Evolutionary conservation across 169 alveolate genomes (phyloP), one percentile per base, ranked within the genome.

Genomic region (Theileria parva): DNA sequence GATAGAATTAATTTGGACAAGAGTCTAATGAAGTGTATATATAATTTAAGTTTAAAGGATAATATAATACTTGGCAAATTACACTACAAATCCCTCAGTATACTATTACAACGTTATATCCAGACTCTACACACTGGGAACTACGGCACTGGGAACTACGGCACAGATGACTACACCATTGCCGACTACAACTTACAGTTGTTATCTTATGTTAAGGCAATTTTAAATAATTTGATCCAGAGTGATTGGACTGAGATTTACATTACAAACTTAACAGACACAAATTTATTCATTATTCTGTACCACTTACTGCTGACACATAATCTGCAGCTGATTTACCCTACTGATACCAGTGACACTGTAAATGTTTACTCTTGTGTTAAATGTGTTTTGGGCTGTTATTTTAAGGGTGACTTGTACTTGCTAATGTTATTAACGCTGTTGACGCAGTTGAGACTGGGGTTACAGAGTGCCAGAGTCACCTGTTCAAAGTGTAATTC

Each of bases 271-370:
- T 59, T 59, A 57, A 23, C 25, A 59, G 37, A 59, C 37, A 28
- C 13, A 59, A 25, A 28, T 25, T 12, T 59, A 27, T 59, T 59
- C 81, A 34, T 23, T 21, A 13, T 60, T 34, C 57, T 80, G 21
- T 80, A 68, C 69, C 23, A 69, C 67, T 44, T 63, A 12, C 53
- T 77, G 28, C 12, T 37, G 23, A 71, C 53, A 21, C 60, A 4
- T 9, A 70, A 77, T 7, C 44, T 80, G 25, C 80, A 80, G 8
- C 30, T 66, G 44, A 28, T 80, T 44, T 61, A 69, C 34, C 87
- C 8, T 25, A 32, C 8, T 32, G 8, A 1, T 32, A 32, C 37
- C 37, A 32, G 37, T 15, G 75, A 53, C 19, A 28, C 0, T 7
- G 51, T 48, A 3, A 55, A 21, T 15, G 50, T 76, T 2, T 44